Evolutionary conservation across 2,329 filamentous ascomycete species (phyloP).

Genomic region (Mycosphaerella sp.): DNA sequence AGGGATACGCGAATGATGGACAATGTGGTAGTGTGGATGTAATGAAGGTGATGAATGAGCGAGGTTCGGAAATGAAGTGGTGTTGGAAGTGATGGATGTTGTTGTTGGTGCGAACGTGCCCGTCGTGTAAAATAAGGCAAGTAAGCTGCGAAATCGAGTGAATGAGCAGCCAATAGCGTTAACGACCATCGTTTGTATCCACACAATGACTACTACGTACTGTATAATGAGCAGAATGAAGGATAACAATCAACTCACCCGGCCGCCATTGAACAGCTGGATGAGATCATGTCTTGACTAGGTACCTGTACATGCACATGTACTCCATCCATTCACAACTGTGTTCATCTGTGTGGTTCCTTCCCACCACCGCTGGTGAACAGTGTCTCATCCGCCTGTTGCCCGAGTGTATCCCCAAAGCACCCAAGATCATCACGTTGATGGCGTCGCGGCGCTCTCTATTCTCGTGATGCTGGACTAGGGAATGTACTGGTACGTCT

Average conservation of each 20-base stretch:
- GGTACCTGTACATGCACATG: no score
- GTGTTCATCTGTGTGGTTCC: no score
- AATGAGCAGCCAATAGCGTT: not conserved
- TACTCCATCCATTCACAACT: no score
- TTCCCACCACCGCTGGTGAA: no score
- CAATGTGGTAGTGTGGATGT: not conserved
- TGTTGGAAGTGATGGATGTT: no score
- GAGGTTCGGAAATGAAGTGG: not conserved
- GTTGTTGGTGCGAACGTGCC: not conserved
- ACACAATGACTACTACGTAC: not conserved
- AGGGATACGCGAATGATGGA: not conserved
- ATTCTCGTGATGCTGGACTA: no score
- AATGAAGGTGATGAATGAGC: not conserved
- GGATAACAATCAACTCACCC: not conserved
- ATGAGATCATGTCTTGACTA: no score
- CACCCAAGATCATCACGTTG: no score
- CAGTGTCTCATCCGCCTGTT: not conserved
- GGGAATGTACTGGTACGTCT: no score
- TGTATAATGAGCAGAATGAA: not conserved
- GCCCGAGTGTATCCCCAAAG: no score
- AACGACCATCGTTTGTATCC: not conserved
- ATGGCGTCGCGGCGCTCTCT: no score
- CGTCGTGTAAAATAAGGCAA: not conserved
- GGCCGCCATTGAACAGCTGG: not conserved
- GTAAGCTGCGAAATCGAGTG: not conserved